phyloP scores from a whole-genome alignment of 495 filamentous ascomycete genomes.

The Darksidea phi region DNA sequence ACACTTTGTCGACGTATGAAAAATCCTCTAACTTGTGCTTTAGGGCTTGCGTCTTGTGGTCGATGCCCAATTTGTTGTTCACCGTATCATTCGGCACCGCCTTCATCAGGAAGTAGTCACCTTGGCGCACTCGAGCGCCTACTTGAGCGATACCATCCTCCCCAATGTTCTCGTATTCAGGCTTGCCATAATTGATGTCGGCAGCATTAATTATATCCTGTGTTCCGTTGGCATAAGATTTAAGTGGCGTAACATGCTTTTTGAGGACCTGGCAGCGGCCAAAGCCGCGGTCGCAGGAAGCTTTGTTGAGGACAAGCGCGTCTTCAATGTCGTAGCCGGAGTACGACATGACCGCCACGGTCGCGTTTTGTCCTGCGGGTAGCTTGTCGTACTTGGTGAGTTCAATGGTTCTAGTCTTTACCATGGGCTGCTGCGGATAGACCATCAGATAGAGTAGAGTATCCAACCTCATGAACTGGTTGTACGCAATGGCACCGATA shows the following conservation, averaged over 20 bases:
- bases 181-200: slow-evolving; percentile 56
- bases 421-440: slow-evolving; percentile 96
- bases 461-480: slow-evolving; percentile 94
- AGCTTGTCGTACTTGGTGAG: slow-evolving; percentile 96
- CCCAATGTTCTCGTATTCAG: slow-evolving; percentile 71
- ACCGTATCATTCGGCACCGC: slow-evolving; percentile 69
- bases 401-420: slow-evolving; percentile 94
- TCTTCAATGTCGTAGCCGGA: slow-evolving; percentile 99
- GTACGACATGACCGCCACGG: slow-evolving; percentile 98
- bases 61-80: slow-evolving; percentile 14
- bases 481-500: slow-evolving; percentile 94
- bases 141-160: slow-evolving; percentile 80
- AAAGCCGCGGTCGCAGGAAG: slow-evolving; percentile 88
- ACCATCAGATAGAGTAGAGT: slow-evolving; percentile 94
- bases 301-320: slow-evolving; percentile 94
- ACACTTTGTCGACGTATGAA: slow-evolving; percentile 88
- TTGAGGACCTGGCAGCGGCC: slow-evolving; percentile 95
- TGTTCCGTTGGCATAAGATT: slow-evolving; percentile 76
- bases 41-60: slow-evolving; percentile 67
- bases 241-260: slow-evolving; percentile 40
- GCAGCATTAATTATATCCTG: slow-evolving; percentile 69
- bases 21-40: slow-evolving; percentile 82
- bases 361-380: slow-evolving; percentile 93
- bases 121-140: slow-evolving; percentile 67
- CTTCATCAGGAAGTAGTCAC: slow-evolving; percentile 87